Base-by-base conservation (phyloP, 73 alveolate species). In the Uronychia setigera region DNA sequence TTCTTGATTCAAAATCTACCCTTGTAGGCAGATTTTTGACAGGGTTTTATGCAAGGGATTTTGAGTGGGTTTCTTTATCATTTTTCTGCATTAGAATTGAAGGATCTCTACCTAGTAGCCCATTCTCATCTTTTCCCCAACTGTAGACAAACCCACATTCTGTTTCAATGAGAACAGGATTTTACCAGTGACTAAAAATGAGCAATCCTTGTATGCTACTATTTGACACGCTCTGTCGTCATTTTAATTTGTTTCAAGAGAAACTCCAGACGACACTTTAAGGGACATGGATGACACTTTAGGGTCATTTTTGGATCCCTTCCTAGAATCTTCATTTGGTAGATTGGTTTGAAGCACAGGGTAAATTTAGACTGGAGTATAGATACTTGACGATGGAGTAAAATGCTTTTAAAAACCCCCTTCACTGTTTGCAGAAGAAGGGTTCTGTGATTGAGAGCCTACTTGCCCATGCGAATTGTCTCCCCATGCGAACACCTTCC, bases 401-500 rank as follows among this genome's bases (percentile, higher is more conserved):
- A n/a, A n/a, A n/a, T n/a, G n/a, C n/a, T n/a, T n/a, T n/a, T n/a
- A n/a, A n/a, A n/a, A n/a, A n/a, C n/a, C n/a, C n/a, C n/a, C n/a
- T n/a, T n/a, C n/a, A n/a, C n/a, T n/a, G n/a, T n/a, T n/a, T n/a
- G n/a, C n/a, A n/a, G n/a, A n/a, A n/a, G n/a, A n/a, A n/a, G n/a
- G n/a, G n/a, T n/a, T n/a, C n/a, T n/a, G n/a, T n/a, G n/a, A n/a
- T n/a, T n/a, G n/a, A n/a, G n/a, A n/a, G 9, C 89, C 89, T 1
- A 82, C 89, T 82, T 82, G 83, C 0, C 60, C 60, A 32, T 32
- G 11, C 0, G 67, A 26, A 33, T 82, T 82, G 33, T 60, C 78
- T 74, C 89, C 89, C 89, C 89, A 82, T 0, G 83, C 82, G 74
- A 33, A 82, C 31, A 82, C 89, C 33, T 31, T 29, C 35, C 89